Base-by-base conservation (phyloP, 139 green algal genomes). In the Chlamydomonas incerta region DNA sequence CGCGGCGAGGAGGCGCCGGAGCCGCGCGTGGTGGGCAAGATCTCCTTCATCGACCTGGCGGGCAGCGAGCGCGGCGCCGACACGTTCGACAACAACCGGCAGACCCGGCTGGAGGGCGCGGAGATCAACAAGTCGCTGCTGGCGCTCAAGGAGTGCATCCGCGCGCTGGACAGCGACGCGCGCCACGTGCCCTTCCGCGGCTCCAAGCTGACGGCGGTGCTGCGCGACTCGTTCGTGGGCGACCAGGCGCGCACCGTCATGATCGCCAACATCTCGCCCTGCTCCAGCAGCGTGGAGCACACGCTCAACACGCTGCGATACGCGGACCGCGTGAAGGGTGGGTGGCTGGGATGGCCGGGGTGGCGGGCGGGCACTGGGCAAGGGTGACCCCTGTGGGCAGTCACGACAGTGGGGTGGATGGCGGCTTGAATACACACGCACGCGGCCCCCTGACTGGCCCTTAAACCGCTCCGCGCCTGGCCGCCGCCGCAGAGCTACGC, bases 41-140 rank as follows among this genome's bases (percentile, higher is more conserved):
- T 99, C 65, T 96, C 92, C 37, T 99, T 99, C 93, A 99, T 99
- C 82, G 98, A 99, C 90, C 90, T 99, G 74, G 98, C 98, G 52
- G 98, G 96, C 55, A 97, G 92, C 82, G 98, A 99, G 92, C 93
- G 98, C 33, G 98, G 98, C n/a, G 97, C 97, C 34, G 97, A 99
- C 93, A 99, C 97, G 17, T 97, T 92, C 67, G 96, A 99, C 90
- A 99, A 99, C 83, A 96, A 99, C 82, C 85, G 92, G n/a, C 94
- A 95, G 82, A 97, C 95, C 20, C 87, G 87, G 57, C 55, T 90
- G 74, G 87, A 90, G 90, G 98, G 98, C 15, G 98, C 98, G 10
- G 96, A 99, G 88, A 99, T 99, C 91, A 99, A 99, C 93, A 99
- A 99, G 92, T 96, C 90, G 60, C 91, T 99, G 83, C 90, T 99